A percentile compares a stretch with the other conserved stretches of the same genome.
phyloP scores from a whole-genome alignment of 441 rosid genomes.

The Macaranga tanarius region DNA sequence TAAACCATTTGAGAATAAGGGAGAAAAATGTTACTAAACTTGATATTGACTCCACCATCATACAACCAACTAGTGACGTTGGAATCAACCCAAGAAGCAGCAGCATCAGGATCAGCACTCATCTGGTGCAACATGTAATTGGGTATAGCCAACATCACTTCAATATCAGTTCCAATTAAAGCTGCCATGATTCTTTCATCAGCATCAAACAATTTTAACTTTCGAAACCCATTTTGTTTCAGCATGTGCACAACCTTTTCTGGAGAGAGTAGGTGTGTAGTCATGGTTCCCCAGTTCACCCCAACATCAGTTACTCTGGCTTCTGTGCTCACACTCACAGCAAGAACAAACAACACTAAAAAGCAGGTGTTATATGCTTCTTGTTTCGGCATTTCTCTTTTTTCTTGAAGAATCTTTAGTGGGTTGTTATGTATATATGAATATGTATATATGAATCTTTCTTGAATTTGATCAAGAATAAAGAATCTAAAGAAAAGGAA shows the following conservation, averaged over 20 bases:
- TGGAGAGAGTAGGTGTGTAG: constrained; percentile 64
- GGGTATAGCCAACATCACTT: constrained; percentile 90
- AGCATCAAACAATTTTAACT: constrained; percentile 79
- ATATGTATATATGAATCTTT: constrained; percentile 24
- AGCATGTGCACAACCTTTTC: constrained; percentile 58
- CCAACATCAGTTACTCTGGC: constrained; percentile 42
- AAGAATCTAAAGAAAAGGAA: constrained; percentile 18
- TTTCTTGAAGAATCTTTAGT: constrained; percentile 14
- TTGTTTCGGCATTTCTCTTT: constrained; percentile 27
- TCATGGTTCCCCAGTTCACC: constrained; percentile 79
- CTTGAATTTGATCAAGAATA: constrained; percentile 23
- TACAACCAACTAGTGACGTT: constrained; percentile 68
- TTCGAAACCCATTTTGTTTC: constrained; percentile 70
- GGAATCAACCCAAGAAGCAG: constrained; percentile 67
- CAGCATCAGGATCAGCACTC: constrained; percentile 51
- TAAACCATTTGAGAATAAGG: neutral
- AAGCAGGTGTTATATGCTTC: neutral
- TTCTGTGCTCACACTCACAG: constrained; percentile 10
- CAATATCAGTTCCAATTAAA: constrained; percentile 67
- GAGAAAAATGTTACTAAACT: constrained; percentile 32
- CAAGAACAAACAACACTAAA: constrained; percentile 20
- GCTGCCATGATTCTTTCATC: constrained; percentile 72
- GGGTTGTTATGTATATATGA: constrained; percentile 11
- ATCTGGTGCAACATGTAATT: constrained; percentile 60
- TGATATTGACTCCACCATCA: constrained; percentile 60